Evolutionary conservation across 768 basidiomycete species (phyloP), one percentile per base, ranked within the genome.

Genomic region (Agaricus blazei): DNA sequence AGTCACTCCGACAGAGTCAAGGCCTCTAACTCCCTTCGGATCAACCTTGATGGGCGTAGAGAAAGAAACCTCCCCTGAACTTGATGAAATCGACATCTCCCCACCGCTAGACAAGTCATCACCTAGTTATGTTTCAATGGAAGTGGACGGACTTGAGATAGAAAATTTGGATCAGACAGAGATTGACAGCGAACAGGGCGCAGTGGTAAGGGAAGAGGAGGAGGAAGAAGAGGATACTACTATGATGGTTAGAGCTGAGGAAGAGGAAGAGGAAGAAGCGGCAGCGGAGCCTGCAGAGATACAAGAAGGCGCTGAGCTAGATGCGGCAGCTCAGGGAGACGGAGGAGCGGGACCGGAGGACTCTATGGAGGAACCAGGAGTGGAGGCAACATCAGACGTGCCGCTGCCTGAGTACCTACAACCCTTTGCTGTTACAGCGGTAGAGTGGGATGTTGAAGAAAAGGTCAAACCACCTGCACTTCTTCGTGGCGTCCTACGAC

Each of bases 401-500:
- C 63, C 62, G 24, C 73, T 80, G 46, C 80, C 80, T 2, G 75
- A 74, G 14, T 84, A 90, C 59, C 74, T 91, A 28, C 79, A 77
- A 50, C 79, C 83, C 0, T 92, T 82, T 56, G 86, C 88, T 11
- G 87, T 88, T 15, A 81, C 86, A 5, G 84, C 82, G 0, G 78
- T 90, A 4, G 76, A 84, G 24, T 89, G 88, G 87, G 77, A 84
- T 53, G 65, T 78, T 1, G 75, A 80, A 38, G 68, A 70, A 29
- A 81, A 79, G 63, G 71, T 91, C 44, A 81, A 73, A 38, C 76
- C 88, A 0, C 84, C 87, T 5, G 71, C 90, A 6, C 75, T 99
- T 31, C 79, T 97, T 3, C 90, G 96, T 3, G 96, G 94, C 1
- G 81, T 81, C 38, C 74, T 99, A 45, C 85, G 94, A 15, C 93